These are phyloP conservation scores for Didymellaceae sp. DNA, from an alignment of 2,329 filamentous ascomycete genomes.

Conservation along the genomic window DNA sequence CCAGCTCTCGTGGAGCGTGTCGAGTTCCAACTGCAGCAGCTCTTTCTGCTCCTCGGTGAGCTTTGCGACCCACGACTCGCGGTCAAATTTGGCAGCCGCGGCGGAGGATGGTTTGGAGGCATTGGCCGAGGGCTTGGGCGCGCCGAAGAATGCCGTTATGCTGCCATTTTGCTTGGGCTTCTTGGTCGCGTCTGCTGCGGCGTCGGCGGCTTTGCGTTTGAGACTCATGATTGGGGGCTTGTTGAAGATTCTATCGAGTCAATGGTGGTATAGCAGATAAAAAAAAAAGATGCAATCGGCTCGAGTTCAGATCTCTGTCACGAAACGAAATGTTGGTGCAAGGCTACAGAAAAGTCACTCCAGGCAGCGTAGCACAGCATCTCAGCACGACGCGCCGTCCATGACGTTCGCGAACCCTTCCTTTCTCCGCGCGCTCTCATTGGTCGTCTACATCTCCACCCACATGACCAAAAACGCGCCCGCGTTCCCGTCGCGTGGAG, in stretches of 20 bases:
- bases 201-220: conserved; percentile 59
- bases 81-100: conserved; percentile 70
- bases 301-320: too few relatives aligned
- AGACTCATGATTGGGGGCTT: conserved; percentile 50
- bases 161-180: conserved; percentile 68
- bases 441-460: conserved; percentile 22
- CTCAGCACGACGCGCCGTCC: conserved; percentile 3
- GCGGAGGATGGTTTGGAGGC: conserved; percentile 22
- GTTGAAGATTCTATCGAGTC: neutral
- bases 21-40: conserved; percentile 86
- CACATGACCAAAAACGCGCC: conserved; percentile 21
- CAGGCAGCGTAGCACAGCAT: too few relatives aligned
- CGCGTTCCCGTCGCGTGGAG: conserved; percentile 14
- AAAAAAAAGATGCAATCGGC: too few relatives aligned
- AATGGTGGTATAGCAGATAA: too few relatives aligned
- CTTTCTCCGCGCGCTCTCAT: conserved; percentile 12
- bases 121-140: conserved; percentile 57
- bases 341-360: too few relatives aligned
- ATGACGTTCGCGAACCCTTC: conserved; percentile 20
- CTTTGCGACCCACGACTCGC: conserved; percentile 83
- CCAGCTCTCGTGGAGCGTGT: conserved; percentile 92
- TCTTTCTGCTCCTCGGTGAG: conserved; percentile 82
- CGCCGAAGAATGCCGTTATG: conserved; percentile 89
- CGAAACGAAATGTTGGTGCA: too few relatives aligned
- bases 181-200: conserved; percentile 54